Base-by-base conservation (phyloP, 768 basidiomycete species). In the Leccinum broughii region DNA sequence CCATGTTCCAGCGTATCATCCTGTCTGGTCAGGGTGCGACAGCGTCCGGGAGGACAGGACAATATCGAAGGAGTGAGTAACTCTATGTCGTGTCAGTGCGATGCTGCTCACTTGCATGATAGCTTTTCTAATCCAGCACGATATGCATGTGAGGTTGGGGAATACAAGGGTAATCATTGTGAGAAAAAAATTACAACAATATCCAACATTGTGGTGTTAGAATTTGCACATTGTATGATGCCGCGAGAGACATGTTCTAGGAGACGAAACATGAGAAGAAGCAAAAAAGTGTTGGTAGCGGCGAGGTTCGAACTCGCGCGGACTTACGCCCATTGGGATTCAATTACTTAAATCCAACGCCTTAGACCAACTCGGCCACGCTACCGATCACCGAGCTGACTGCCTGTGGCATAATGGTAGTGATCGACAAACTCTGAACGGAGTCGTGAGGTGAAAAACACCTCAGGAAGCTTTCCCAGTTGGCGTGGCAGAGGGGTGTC, bases 271-370 rank as follows among this genome's bases (percentile, higher is more conserved):
- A 15, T 2, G 20, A 26, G 13, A 28, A 34, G 28, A 37, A 68
- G 61, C 66, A 66, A 56, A 59, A 59, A 56, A 54, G 9, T 6
- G 0, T 51, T 89, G 87, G 86, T 85, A 86, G 85, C 85, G 84
- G 89, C 87, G 88, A 89, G 89, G 86, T 88, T 90, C 88, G 88
- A 90, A 90, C 89, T 89, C 89, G 86, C 88, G 89, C 87, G 88
- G 87, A 80, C 81, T 84, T 81, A 41, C 85, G 81, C 85, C 86
- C 87, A 89, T 89, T 88, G 86, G 88, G 87, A 89, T 82, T 84
- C 87, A 87, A 69, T 74, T 57, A 64, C 88, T 89, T 90, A 90
- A 90, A 88, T 88, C 88, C 87, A 88, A 89, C 88, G 86, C 88
- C 88, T 89, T 90, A 89, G 87, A 89, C 87, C 88, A 78, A 88